Percentiles rank a stretch among this genome's conserved stretches.
These are phyloP conservation scores for Suhomyces yuchorum DNA, from an alignment of 1,139 yeast genomes.

Conservation along the genomic window DNA sequence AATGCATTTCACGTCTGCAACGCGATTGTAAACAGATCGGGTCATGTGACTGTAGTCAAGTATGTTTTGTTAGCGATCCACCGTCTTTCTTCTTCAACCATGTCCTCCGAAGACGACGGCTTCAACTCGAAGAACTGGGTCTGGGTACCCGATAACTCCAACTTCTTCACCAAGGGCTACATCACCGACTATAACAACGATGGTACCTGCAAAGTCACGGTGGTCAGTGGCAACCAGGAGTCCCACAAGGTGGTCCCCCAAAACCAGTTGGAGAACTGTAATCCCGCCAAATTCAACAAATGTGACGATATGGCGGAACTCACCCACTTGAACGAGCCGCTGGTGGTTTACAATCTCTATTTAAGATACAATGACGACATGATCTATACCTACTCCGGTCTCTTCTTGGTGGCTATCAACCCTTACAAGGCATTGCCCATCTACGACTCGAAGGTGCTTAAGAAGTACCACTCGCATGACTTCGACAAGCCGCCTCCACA, in stretches of 20 bases:
- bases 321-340: slow-evolving; percentile 92
- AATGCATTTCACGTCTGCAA: neutral
- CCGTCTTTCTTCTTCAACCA: slow-evolving; percentile 7
- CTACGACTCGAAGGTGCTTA: slow-evolving; percentile 62
- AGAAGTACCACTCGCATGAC: slow-evolving; percentile 52
- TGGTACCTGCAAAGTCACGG: slow-evolving; percentile 53
- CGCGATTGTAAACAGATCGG: slow-evolving; percentile 8
- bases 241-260: slow-evolving; percentile 34
- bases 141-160: slow-evolving; percentile 76
- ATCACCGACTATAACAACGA: slow-evolving; percentile 58
- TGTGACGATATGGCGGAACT: slow-evolving; percentile 95
- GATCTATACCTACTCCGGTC: slow-evolving; percentile 78
- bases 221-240: slow-evolving; percentile 49
- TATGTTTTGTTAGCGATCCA: slow-evolving; percentile 1
- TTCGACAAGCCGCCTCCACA: slow-evolving; percentile 70
- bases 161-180: slow-evolving; percentile 70
- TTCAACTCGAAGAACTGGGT: slow-evolving; percentile 65
- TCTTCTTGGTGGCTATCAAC: slow-evolving; percentile 92
- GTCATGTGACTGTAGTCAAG: slow-evolving; percentile 4
- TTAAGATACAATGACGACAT: slow-evolving; percentile 75
- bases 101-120: slow-evolving; percentile 47
- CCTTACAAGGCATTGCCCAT: slow-evolving; percentile 84
- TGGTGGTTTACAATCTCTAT: slow-evolving; percentile 81
- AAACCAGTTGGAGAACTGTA: slow-evolving; percentile 62
- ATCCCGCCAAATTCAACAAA: slow-evolving; percentile 90